These are phyloP conservation scores for Ascochyta koolunga DNA, from an alignment of 2,329 filamentous ascomycete species.

Conservation along the genomic window DNA sequence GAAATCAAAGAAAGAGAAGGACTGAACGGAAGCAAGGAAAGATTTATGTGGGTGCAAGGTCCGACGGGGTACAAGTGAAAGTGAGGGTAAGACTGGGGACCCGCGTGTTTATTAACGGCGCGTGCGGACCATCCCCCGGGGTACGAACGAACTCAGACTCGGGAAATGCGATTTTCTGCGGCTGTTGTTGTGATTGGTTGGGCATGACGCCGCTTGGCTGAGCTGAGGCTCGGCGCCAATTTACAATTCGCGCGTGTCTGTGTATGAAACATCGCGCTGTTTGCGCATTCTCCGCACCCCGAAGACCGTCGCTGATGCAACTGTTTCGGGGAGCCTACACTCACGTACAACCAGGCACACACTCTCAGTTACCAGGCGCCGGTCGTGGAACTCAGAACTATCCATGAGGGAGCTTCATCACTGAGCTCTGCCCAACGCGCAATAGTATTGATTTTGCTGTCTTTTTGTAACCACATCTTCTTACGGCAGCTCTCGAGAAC, in stretches of 20 bases:
- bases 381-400: no score
- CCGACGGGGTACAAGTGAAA: neutral
- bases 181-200: constrained; percentile 1
- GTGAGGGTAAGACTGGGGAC: constrained; percentile 7
- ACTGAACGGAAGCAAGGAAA: neutral
- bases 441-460: no score
- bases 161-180: constrained; percentile 7
- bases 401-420: no score
- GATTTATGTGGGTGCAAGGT: neutral
- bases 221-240: constrained; percentile 12
- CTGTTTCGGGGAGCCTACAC: neutral
- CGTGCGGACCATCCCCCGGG: neutral
- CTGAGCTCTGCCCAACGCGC: no score
- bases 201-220: constrained; percentile 4
- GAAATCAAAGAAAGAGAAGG: neutral
- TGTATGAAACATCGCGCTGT: constrained; percentile 5
- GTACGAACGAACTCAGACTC: constrained; percentile 2
- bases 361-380: neutral
- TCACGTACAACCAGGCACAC: neutral
- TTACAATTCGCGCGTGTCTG: constrained; percentile 6
- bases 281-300: constrained; percentile 2
- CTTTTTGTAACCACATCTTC: no score
- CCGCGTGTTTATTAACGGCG: constrained; percentile 14
- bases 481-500: no score
- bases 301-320: neutral